Base-by-base conservation (phyloP, 2,329 filamentous ascomycete genomes). In the Drechmeria coniospora region DNA sequence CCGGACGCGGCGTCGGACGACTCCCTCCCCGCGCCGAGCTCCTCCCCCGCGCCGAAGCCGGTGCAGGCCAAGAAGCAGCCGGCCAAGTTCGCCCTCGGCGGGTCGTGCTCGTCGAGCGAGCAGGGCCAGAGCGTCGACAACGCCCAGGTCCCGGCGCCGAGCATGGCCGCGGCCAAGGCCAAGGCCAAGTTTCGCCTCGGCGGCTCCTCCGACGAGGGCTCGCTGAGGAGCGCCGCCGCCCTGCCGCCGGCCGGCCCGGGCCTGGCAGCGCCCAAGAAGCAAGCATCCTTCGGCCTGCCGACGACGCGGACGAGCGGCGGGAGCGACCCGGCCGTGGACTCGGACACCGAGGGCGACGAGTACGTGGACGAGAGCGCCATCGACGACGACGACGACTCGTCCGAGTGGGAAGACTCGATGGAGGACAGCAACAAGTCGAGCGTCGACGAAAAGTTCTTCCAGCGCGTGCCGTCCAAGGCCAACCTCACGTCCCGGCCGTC, bases 401-500 rank as follows among this genome's bases (percentile, higher is more conserved):
- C 55, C 26, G 70, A 71, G 30, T 68, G 70, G 60, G 64, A 77
- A 44, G 62, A 69, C 43, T 82, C 77, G 0, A 71, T 80, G 14
- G 79, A 80, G 35, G 81, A 92, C 41, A 90, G 79, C 47, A 79
- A 76, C 32, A 79, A 80, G 40, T 81, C 81, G 2, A 92, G 81
- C 47, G 66, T 84, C 28, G 80, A 90, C 35, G 79, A 90, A 34
- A 75, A 72, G 44, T 64, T 83, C 42, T 98, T 98, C 65, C 75
- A 86, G 51, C 79, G 90, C 7, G 84, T 95, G 26, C 82, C 93
- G 50, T 94, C 86, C 22, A 75, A 75, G 50, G 73, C 76, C 6
- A 82, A 93, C 45, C 63, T 95, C 15, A 77, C 79, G 3, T 92
- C 87, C 2, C 74, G 81, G 26, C 77, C 79, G 27, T 95, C 87